Evolutionary conservation across 192 early-diverging fungal genomes (phyloP).

Genomic region (Helicostylum pulchrum): DNA sequence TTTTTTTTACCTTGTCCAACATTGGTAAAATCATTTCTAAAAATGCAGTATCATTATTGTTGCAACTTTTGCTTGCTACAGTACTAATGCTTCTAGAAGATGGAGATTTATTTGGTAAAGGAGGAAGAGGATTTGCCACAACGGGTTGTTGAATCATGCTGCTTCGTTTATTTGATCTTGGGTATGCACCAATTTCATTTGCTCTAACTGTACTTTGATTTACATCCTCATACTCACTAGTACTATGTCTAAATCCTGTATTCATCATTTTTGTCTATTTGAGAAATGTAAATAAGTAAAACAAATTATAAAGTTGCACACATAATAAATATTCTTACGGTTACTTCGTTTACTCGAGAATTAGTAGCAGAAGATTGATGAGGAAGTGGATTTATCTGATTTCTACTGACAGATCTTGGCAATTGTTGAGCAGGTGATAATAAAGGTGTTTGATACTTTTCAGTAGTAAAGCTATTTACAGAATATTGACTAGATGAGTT

Average conservation of each 20-base stretch:
- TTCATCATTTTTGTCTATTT: conserved; percentile 25
- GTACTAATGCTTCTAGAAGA: conserved; percentile 23
- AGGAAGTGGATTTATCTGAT: conserved; percentile 7
- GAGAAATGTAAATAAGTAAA: too few species aligned
- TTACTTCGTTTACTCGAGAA: conserved; percentile 20
- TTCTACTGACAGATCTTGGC: conserved; percentile 13
- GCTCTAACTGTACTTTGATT: conserved; percentile 31
- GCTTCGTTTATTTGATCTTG: conserved; percentile 7
- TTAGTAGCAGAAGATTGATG: conserved; percentile 1
- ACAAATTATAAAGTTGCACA: too few species aligned
- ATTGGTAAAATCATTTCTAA: conserved; percentile 7
- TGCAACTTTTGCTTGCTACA: background rate
- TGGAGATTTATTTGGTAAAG: conserved; percentile 6
- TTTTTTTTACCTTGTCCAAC: conserved; percentile 5
- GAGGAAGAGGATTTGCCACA: conserved; percentile 2
- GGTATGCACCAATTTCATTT: conserved; percentile 19
- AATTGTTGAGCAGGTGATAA: conserved; percentile 1
- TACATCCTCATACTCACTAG: conserved; percentile 20
- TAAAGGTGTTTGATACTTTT: conserved; percentile 1
- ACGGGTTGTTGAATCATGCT: conserved; percentile 9
- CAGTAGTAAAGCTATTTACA: background rate
- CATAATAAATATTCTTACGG: conserved; percentile 27
- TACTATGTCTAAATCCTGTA: conserved; percentile 21
- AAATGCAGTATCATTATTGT: background rate
- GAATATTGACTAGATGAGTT: conserved; percentile 20